A percentile compares a stretch with the other conserved stretches of the same genome.
Conservation (phyloP, 1,139 yeast genomes). For the Magnusiomyces tetraspermus region DNA sequence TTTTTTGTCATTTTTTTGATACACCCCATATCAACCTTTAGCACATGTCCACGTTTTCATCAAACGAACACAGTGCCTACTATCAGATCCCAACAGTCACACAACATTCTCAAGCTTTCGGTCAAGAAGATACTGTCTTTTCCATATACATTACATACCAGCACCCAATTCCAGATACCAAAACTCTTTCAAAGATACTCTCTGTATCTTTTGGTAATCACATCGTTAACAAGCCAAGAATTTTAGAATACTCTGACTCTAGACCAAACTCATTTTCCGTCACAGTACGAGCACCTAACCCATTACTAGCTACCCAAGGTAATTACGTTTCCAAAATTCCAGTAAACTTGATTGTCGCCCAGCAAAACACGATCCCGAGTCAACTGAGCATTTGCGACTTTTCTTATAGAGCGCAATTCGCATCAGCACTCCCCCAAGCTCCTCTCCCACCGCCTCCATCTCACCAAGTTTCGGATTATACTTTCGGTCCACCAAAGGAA, state of each 20-base stretch:
- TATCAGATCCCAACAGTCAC: constrained; percentile 9
- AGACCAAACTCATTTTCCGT: constrained; percentile 8
- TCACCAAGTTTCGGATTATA: background rate
- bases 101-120: constrained; percentile 14
- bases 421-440: background rate
- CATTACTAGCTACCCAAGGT: background rate
- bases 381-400: background rate
- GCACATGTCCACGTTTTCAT: constrained; percentile 4
- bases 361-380: background rate
- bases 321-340: background rate
- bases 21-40: background rate
- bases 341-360: background rate
- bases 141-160: constrained; percentile 11
- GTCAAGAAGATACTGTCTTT: constrained; percentile 14
- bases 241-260: constrained; percentile 5
- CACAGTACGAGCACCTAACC: background rate
- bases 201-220: constrained; percentile 17
- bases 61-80: background rate
- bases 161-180: constrained; percentile 9
- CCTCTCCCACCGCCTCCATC: background rate
- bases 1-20: background rate
- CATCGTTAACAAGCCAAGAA: constrained; percentile 11
- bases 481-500: background rate
- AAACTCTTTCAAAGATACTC: constrained; percentile 12
- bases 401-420: background rate